Evolutionary conservation across 164 flowering plant species (phyloP), one percentile per base, ranked within the genome.

Genomic region (Stephania japonica): DNA sequence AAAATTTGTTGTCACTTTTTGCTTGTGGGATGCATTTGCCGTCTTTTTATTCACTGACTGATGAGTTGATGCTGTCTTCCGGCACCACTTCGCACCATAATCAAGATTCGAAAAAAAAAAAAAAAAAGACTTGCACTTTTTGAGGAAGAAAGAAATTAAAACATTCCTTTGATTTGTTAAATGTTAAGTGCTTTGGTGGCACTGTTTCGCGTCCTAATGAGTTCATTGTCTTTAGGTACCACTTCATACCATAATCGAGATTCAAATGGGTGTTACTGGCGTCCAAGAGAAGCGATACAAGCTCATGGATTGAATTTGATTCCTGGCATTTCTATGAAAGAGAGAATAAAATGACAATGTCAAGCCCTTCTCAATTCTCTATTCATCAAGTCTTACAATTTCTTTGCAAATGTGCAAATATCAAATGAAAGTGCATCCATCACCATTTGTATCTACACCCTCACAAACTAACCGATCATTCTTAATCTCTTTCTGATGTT

Each of bases 221-320:
- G 50, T 44, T 8, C 42, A 11, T 43, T 69, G 72, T 56, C 23
- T 67, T 74, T 89, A 95, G 99, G 83, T 91, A 71, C 99, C 99
- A 4, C 91, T 93, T 70, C 99, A 95, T 76, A 95, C 99, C 4
- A 93, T 95, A 65, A 89, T 95, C 59, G 99, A 95, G 87, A 95
- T 95, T 77, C 94, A 95, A 76, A 95, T 95, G 99, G 99, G 99
- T 50, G 98, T 93, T 11, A 84, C 92, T 0, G 99, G 99, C 5
- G 97, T 95, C 38, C 97, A 93, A 76, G 99, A 95, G 83, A 95
- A 93, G 77, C 74, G 98, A 75, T 95, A 95, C 91, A 95, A 93
- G 78, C 93, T 93, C 81, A 95, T 95, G 99, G 97, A 91, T 70
- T 91, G 80, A 88, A 27, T 27, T 69, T 65, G 32, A 24, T 65